These are phyloP conservation scores for Phytophthora pisi DNA, from an alignment of 352 stramenopile genomes.

Conservation along the genomic window DNA sequence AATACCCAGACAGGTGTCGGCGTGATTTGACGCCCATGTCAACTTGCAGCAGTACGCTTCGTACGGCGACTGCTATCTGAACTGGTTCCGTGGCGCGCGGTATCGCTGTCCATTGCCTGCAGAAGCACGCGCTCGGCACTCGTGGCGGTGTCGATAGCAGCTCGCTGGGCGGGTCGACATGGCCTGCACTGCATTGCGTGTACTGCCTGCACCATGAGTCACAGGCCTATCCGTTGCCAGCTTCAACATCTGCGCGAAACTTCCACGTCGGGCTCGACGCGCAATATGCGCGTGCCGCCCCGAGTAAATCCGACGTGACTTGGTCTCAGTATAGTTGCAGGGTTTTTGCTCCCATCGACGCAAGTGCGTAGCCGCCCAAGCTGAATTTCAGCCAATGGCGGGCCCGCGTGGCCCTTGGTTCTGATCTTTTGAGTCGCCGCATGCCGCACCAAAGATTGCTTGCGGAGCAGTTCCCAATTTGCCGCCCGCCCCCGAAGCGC, in stretches of 20 bases:
- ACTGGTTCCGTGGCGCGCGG: not conserved
- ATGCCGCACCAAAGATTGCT: constrained; percentile 22
- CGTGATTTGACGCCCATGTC: constrained; percentile 16
- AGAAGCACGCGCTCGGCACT: not conserved
- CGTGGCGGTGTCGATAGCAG: not conserved
- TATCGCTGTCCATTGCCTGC: not conserved
- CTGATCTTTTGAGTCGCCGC: constrained; percentile 27
- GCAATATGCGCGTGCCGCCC: constrained; percentile 17
- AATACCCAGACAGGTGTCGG: constrained; percentile 24
- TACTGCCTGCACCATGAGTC: not conserved
- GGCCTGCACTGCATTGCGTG: not conserved
- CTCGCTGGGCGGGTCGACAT: not conserved
- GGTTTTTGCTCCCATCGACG: constrained; percentile 60
- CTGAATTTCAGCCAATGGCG: constrained; percentile 30
- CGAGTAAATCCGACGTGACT: constrained; percentile 22
- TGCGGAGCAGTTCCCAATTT: constrained; percentile 48
- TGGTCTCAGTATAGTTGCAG: constrained; percentile 11
- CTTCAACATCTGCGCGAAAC: constrained; percentile 37
- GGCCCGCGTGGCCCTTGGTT: constrained; percentile 18
- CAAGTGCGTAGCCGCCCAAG: constrained; percentile 47
- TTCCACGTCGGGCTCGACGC: constrained; percentile 32
- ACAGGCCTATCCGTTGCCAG: not conserved
- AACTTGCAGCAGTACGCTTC: not conserved
- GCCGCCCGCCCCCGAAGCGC: constrained; percentile 36
- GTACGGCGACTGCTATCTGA: not conserved